Evolutionary conservation across 164 flowering plant species (phyloP), one percentile per base, ranked within the genome.

Genomic region (Chimonanthus salicifolius): DNA sequence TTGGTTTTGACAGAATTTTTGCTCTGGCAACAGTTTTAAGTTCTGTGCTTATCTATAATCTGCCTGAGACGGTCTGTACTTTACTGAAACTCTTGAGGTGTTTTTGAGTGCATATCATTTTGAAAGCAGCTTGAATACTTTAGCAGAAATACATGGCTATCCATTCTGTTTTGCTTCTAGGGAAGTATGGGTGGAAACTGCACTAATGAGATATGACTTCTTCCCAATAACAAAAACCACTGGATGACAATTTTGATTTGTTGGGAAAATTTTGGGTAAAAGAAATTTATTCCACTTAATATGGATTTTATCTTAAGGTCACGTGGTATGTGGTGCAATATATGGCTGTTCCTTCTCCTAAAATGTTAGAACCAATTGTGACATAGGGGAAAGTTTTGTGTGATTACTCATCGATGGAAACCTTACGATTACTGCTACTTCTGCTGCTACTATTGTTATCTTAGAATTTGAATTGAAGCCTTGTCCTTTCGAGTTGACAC

Each of bases 21-120:
- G 97, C 99, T 68, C 82, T 96, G 78, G 99, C 99, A 54, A 87
- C 97, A 43, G 92, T 96, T 48, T 76, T 96, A 94, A 96, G 99
- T 78, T 96, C 99, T 71, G 98, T 96, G 78, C 97, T 96, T 74
- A 82, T 96, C 63, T 96, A 96, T 80, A 96, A 94, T 74, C 87
- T 96, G 73, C 95, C 99, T 77, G 99, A 96, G 82, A 96, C 97
- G 86, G 99, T 96, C 74, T 69, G 93, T 87, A 77, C 58, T 64
- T 67, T 48, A 21, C 18, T 46, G 21, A n/a, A 62, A 10, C n/a
- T 62, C 64, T 62, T 33, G 10, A 16, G 20, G 64, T 62, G 20
- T 62, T 45, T 45, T 45, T 65, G 60, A 16, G 60, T 54, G n/a
- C 60, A 54, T 54, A n/a, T 2, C 4, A 45, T 16, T 66, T 45